Evolutionary conservation across 371 early-diverging fungal species (phyloP), one percentile per base, ranked within the genome.

Genomic region (Haplosporangium sp.): DNA sequence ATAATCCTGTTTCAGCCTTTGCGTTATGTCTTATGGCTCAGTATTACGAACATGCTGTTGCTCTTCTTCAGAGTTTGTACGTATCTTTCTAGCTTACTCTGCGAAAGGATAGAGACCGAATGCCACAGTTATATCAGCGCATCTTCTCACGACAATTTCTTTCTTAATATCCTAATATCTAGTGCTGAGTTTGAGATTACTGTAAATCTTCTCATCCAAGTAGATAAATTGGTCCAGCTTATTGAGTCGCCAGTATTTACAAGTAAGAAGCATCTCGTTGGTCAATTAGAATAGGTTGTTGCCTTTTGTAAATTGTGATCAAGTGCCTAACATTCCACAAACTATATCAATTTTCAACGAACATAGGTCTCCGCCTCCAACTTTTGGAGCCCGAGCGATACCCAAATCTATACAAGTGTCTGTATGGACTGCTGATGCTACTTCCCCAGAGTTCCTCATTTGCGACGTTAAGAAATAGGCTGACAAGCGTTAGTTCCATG

Each of bases 181-280:
- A 90, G 89, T 82, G 95, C 94, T n/a, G 95, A 96, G 57, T 86
- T 95, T 57, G 98, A 97, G 70, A 94, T 97, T 62, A 95, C 96
- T 2, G 96, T 97, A 47, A 91, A 87, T 60, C 85, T 96, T 63
- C 83, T 97, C 19, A 93, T 97, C 39, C 97, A 97, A 77, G 88
- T 96, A 34, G 98, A 97, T 79, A 96, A 96, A 70, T 89, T 97
- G 4, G 97, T 97, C 37, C 97, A 97, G 78, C 86, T 97, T 15
- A 74, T 97, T n/a, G 98, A 97, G 77, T 94, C 94, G 0, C 98
- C 98, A 5, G 95, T 96, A 19, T 97, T 97, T 86, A 95, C 97
- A 5, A 94, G 90, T 89, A 84, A 76, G 76, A 55, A 38, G 40
- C 11, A 11, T 35, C 17, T 52, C 39, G 7, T n/a, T 17, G 2